Evolutionary conservation across 2,329 filamentous ascomycete species (phyloP), one percentile per base, ranked within the genome.

Genomic region (Paraphaeosphaeria sporulosa): DNA sequence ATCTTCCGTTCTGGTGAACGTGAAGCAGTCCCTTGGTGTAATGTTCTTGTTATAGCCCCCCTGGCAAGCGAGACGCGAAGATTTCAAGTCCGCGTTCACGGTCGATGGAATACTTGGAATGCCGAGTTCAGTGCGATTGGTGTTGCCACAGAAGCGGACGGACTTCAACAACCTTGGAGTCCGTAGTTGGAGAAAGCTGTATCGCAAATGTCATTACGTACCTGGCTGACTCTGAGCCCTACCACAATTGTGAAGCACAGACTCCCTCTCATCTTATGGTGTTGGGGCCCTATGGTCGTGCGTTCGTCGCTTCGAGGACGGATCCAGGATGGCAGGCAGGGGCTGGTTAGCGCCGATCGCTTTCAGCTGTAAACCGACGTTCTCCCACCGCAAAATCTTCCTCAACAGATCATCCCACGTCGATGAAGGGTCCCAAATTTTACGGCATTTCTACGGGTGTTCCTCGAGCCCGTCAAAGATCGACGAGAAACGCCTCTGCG

Each of bases 311-410:
- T 38, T 43, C 44, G 52, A 56, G 49, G 43, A 49, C 30, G 10
- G 30, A 12, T 32, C 7, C 30, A 19, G 40, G 30, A 44, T 54
- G 50, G n/a, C 50, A 27, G 40, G 27, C 30, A 27, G 42, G 47
- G 40, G 21, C 23, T 1, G 32, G 48, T 53, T 60, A 60, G 58
- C 34, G 53, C 27, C 47, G 53, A 60, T 57, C 53, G 43, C n/a
- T 23, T 34, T 53, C 53, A 53, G 58, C 58, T 57, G 47, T 56
- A 60, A 48, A 60, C 42, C 15, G 44, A 60, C 58, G 25, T 60
- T 52, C 23, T 27, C 10, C 34, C 34, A 42, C 25, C 12, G 36
- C 38, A 19, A 25, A 43, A 23, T n/a, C 42, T 43, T 23, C n/a
- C 19, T 15, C 21, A 9, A 19, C n/a, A 30, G 19, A 13, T 30